phyloP scores from a whole-genome alignment of 345 rosid genomes.

The Syzygium oleosum region DNA sequence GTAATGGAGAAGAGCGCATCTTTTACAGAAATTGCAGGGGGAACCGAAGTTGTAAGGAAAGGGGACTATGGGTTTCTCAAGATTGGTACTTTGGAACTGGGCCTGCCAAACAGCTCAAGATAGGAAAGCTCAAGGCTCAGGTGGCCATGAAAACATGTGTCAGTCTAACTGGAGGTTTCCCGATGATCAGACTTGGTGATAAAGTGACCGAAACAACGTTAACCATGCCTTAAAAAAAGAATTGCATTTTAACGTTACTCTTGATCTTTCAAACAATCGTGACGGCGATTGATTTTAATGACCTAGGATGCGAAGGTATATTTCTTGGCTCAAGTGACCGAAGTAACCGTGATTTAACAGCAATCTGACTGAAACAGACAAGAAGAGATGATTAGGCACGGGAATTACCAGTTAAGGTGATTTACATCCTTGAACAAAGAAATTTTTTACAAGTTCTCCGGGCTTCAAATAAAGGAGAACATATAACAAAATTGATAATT shows the following conservation, averaged over 20 bases:
- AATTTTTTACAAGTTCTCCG: background rate
- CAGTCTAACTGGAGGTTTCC: background rate
- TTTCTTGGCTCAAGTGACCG: background rate
- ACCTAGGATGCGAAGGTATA: background rate
- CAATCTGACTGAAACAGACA: too few species aligned
- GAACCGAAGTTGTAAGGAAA: background rate
- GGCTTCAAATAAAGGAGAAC: background rate
- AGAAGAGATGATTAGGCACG: background rate
- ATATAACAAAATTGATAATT: too few species aligned
- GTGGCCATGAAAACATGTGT: background rate
- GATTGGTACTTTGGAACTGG: too few species aligned
- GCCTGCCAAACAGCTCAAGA: background rate
- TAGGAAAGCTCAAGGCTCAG: background rate
- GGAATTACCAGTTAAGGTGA: background rate
- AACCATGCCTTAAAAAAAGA: background rate
- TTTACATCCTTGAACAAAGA: background rate
- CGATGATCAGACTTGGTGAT: background rate
- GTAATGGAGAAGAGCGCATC: background rate
- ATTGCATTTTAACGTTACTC: background rate
- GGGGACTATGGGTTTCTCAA: too few species aligned
- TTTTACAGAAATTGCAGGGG: background rate
- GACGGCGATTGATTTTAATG: background rate
- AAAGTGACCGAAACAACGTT: background rate
- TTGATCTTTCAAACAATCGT: background rate
- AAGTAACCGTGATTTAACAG: background rate